Percentiles rank a stretch among this genome's conserved stretches.
Evolutionary conservation across 2,329 filamentous ascomycete genomes (phyloP).

Genomic region (Salinomyces thailandicus): DNA sequence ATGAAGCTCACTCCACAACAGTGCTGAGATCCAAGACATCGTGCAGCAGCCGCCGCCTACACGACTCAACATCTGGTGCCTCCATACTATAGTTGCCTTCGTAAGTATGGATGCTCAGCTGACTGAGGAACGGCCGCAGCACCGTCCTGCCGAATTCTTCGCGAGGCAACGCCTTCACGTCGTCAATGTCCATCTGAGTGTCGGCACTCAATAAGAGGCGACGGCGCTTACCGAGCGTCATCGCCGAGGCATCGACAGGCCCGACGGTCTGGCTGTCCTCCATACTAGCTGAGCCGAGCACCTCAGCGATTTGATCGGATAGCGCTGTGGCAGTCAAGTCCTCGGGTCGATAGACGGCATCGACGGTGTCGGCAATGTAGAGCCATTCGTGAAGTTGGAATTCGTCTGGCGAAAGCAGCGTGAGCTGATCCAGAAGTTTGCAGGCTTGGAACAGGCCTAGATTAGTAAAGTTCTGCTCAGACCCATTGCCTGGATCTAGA

Average conservation of each 20-base stretch:
- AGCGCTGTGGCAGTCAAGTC: conserved; percentile 62
- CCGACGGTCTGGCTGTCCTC: conserved; percentile 16
- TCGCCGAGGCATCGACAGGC: background rate
- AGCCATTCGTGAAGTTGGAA: conserved; percentile 99
- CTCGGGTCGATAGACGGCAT: conserved; percentile 76
- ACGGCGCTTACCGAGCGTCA: conserved; percentile 6
- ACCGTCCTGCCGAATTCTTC: conserved; percentile 63
- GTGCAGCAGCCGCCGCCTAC: conserved; percentile 28
- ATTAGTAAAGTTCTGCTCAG: conserved; percentile 59
- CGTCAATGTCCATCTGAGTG: conserved; percentile 44
- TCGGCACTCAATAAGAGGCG: conserved; percentile 42
- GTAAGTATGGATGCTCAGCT: conserved; percentile 86
- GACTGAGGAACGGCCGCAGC: conserved; percentile 77
- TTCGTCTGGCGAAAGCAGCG: conserved; percentile 80
- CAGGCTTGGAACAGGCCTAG: conserved; percentile 76
- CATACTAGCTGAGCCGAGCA: conserved; percentile 37
- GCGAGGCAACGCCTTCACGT: conserved; percentile 44
- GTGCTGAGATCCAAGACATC: conserved; percentile 39
- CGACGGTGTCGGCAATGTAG: conserved; percentile 92
- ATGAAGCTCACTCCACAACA: conserved; percentile 26
- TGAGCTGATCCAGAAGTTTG: conserved; percentile 82
- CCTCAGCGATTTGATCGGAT: conserved; percentile 74
- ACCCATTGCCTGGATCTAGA: conserved; percentile 55
- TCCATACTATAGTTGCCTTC: conserved; percentile 87
- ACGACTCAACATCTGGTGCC: conserved; percentile 53